Base-by-base conservation (phyloP, 2,329 filamentous ascomycete genomes). In the Dichotomopilus funicola region DNA sequence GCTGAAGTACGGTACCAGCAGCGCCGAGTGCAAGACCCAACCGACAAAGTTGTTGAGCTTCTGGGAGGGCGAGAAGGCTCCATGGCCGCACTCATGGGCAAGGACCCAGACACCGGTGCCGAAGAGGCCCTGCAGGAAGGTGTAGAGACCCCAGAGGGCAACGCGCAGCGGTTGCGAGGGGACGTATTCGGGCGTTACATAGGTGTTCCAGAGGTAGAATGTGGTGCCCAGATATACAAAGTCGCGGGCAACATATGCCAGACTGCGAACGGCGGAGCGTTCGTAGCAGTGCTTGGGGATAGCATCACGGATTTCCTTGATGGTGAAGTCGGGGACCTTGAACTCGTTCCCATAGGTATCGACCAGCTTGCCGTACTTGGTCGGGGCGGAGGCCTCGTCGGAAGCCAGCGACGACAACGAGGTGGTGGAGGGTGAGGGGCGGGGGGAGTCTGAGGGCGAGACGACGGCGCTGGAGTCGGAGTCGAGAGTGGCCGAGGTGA, bases 261-360 rank as follows among this genome's bases (percentile, higher is more conserved):
- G 78, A 63, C 91, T 87, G 62, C 76, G 83, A 62, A 83, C 70
- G 59, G 82, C 88, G 47, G 89, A 95, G 59, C 94, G 87, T 78
- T 96, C 80, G 73, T 88, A 97, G 82, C 94, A 99, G 80, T 96
- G 94, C 74, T 91, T 90, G 62, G 94, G 94, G 64, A 99, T 99
- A 71, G 94, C 94, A 75, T 96, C 88, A 68, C 90, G 87, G 70
- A 99, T 92, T 70, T 99, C 83, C 80, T 96, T 96, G 81, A 99
- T 95, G 70, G 91, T 95, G 78, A 88, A 99, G 75, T 97, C 87
- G 64, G 94, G 94, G 55, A 95, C 80, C 72, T 89, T 79, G 78
- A 99, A 99, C 68, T 91, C 82, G 73, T 97, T 96, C 73, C 94
- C 94, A 71, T 95, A 94, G 10, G 90, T 92, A 75, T 99, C 91